phyloP scores from a whole-genome alignment of 1,139 yeast genomes.

The Pichia sp. region DNA sequence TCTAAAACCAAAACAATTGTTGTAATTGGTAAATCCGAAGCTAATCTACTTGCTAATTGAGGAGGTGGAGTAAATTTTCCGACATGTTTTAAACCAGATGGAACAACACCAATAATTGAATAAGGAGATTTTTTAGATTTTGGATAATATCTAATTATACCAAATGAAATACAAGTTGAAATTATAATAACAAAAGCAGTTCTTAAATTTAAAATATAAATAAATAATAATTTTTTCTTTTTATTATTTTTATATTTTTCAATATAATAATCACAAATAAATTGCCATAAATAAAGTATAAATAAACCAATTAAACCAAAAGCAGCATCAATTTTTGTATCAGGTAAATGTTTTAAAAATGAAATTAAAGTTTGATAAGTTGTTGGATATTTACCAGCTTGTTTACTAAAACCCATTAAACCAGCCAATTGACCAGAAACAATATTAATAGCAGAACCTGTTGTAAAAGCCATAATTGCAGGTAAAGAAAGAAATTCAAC shows the following conservation, averaged over 20 bases:
- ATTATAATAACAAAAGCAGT: constrained; percentile 74
- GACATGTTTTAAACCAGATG: constrained; percentile 71
- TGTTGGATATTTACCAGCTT: constrained; percentile 68
- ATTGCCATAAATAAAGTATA: constrained; percentile 65
- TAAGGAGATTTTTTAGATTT: constrained; percentile 36
- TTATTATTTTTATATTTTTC: constrained; percentile 48
- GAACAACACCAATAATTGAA: constrained; percentile 67
- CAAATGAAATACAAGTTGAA: constrained; percentile 67
- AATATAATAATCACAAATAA: constrained; percentile 48
- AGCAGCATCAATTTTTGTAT: constrained; percentile 72
- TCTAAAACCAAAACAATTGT: constrained; percentile 74
- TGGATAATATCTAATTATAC: constrained; percentile 20
- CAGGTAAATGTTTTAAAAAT: constrained; percentile 62
- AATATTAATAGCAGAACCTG: constrained; percentile 85
- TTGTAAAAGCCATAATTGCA: constrained; percentile 91
- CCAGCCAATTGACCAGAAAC: constrained; percentile 81
- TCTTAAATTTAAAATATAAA: constrained; percentile 70
- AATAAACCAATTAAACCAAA: constrained; percentile 74
- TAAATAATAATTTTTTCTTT: constrained; percentile 41
- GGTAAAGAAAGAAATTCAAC: constrained; percentile 85
- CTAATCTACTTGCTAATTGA: constrained; percentile 56
- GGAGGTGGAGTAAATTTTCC: constrained; percentile 68
- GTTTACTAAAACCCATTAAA: constrained; percentile 63
- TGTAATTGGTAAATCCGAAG: constrained; percentile 77
- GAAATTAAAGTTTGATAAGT: constrained; percentile 65